phyloP scores from a whole-genome alignment of 176 grass and related monocot species.

The Tuctoria greenei region DNA sequence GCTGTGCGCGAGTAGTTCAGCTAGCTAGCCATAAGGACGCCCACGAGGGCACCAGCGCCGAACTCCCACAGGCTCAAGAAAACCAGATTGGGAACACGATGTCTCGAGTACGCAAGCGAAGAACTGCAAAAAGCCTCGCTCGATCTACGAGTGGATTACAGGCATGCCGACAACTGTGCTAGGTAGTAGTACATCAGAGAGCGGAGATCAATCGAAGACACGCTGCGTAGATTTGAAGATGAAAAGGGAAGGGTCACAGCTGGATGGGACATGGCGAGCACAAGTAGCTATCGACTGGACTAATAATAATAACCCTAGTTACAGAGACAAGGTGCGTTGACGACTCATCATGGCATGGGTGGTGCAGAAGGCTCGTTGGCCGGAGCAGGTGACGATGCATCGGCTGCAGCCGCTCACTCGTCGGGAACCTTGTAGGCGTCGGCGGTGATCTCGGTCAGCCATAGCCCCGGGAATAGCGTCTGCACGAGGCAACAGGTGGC shows the following conservation, averaged over 20 bases:
- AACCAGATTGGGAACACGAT: background rate
- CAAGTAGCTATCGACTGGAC: slow-evolving; percentile 31
- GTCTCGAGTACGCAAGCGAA: slow-evolving; percentile 1
- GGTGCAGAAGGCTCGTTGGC: background rate
- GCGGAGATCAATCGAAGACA: background rate
- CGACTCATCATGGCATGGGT: background rate
- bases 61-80: background rate
- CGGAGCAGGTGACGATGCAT: background rate
- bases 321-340: background rate
- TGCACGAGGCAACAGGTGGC: slow-evolving; percentile 46
- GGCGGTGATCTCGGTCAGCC: slow-evolving; percentile 71
- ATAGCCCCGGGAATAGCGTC: slow-evolving; percentile 60
- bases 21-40: background rate
- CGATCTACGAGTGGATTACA: slow-evolving; percentile 28
- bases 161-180: background rate
- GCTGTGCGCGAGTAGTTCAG: background rate
- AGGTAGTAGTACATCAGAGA: slow-evolving; percentile 24
- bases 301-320: background rate
- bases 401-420: slow-evolving; percentile 19
- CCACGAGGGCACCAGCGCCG: background rate
- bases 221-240: background rate
- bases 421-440: slow-evolving; percentile 61
- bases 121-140: background rate
- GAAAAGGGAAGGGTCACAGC: background rate
- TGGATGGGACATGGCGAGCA: slow-evolving; percentile 25